Conservation (phyloP, 2,329 filamentous ascomycete species). For the Tolypocladium inflatum region DNA sequence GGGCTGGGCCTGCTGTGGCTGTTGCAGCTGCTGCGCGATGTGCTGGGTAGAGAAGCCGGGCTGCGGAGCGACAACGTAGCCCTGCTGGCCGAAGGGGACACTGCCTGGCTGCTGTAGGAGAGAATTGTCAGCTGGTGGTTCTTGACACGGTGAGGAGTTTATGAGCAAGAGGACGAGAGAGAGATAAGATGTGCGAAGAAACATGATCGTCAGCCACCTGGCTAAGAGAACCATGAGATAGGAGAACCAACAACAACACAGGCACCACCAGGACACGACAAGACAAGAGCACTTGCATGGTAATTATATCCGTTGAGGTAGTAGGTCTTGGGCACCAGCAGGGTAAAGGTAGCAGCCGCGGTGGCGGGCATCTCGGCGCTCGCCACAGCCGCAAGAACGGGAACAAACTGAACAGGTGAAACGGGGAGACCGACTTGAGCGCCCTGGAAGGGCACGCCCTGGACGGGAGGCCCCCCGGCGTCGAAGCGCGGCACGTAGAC, state of each 20-base stretch:
- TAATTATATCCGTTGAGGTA: constrained; percentile 22
- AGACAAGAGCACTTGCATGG: constrained; percentile 28
- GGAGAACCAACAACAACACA: background rate
- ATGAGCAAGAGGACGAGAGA: background rate
- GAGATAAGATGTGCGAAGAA: background rate
- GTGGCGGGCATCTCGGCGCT: constrained; percentile 15
- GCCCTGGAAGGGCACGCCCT: constrained; percentile 13
- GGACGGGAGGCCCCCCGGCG: constrained; percentile 5
- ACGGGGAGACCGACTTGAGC: constrained; percentile 21
- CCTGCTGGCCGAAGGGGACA: constrained; percentile 17
- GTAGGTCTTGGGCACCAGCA: constrained; percentile 21
- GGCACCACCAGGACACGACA: constrained; percentile 7
- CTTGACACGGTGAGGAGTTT: background rate
- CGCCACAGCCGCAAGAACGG: background rate
- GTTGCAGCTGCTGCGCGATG: background rate
- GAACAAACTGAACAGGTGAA: constrained; percentile 1
- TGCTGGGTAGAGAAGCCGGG: constrained; percentile 20
- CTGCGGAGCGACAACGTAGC: constrained; percentile 23
- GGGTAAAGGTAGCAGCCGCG: constrained; percentile 15
- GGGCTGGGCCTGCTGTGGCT: constrained; percentile 20
- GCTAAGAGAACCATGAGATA: background rate
- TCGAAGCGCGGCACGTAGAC: constrained; percentile 47
- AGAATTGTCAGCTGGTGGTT: constrained; percentile 5
- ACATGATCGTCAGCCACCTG: background rate
- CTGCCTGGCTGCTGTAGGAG: constrained; percentile 19